phyloP scores from a whole-genome alignment of 2,329 filamentous ascomycete species.

The Monilinia aucupariae region DNA sequence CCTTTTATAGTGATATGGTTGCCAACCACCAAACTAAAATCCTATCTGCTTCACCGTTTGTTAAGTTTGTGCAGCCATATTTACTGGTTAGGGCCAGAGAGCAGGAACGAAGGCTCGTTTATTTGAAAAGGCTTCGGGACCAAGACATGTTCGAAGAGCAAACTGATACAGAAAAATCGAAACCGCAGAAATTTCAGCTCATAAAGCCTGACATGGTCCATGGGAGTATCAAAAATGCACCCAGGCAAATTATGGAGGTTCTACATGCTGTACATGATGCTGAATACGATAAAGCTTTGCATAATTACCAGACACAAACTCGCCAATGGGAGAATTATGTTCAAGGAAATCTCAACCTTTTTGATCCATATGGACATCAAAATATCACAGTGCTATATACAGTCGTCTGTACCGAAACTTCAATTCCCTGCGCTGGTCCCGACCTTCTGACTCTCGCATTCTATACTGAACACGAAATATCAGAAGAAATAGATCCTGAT shows the following conservation, averaged over 20 bases:
- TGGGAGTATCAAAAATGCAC: conserved; percentile 70
- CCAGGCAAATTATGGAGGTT: conserved; percentile 85
- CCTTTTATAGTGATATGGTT: conserved; percentile 92
- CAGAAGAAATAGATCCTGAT: conserved; percentile 65
- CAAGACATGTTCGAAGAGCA: conserved; percentile 58
- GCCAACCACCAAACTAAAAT: conserved; percentile 90
- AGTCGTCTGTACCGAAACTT: conserved; percentile 86
- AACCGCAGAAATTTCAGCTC: conserved; percentile 73
- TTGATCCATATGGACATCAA: conserved; percentile 92
- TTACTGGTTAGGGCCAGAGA: conserved; percentile 87
- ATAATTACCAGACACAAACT: conserved; percentile 91
- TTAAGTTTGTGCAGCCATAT: conserved; percentile 91
- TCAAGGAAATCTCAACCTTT: conserved; percentile 79
- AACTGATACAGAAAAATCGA: conserved; percentile 54
- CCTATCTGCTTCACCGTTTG: conserved; percentile 90
- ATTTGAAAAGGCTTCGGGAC: conserved; percentile 77
- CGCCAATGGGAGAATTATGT: conserved; percentile 96
- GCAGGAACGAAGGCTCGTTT: conserved; percentile 76
- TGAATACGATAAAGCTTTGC: conserved; percentile 90
- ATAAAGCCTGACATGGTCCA: conserved; percentile 96
- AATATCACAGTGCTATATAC: conserved; percentile 95
- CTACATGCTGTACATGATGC: conserved; percentile 92
- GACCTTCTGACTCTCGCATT: conserved; percentile 86
- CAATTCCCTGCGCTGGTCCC: conserved; percentile 87
- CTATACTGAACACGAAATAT: conserved; percentile 79